Base-by-base conservation (phyloP, 179 eudicot species). In the Amaranthus tricolor region DNA sequence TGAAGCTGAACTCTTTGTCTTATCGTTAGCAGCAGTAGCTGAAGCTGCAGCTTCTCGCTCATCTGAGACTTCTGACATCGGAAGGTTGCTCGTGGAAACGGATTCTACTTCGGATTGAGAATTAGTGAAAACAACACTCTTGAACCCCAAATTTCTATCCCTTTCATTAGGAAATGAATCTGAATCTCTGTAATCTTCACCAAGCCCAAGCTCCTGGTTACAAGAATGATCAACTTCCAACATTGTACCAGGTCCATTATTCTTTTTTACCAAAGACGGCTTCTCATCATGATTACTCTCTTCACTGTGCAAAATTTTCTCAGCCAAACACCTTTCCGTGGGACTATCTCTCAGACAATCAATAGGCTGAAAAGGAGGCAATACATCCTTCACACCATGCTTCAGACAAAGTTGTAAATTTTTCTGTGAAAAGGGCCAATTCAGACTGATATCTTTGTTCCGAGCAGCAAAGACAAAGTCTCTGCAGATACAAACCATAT, bases 391-490 rank as follows among this genome's bases (percentile, higher is more conserved):
- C 70, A 92, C 87, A 43, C 91, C 94, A 85, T 82, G 87, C 69
- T 87, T 84, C 78, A 84, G 70, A 83, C 96, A 92, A 77, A 88
- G 88, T 73, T 88, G 90, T 88, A 94, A 79, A 79, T 77, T 89
- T 76, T 85, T 78, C 80, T 80, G 78, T 40, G 97, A 90, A 74
- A 94, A 94, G 74, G 98, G 98, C 97, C 98, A 94, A 67, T 85
- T 88, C 48, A 66, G 74, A 80, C 83, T 76, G 75, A 94, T 89
- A 80, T 92, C 94, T 78, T 86, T 89, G 76, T 80, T 86, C 82
- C 98, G 85, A 55, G 88, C 68, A 68, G 87, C 74, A 77, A 82
- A 88, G 74, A 89, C 98, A 83, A 84, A 92, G 81, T 84, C 91
- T 81, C 98, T 94, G 92, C 76, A 84, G 31, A 71, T 74, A 79